Conservation (phyloP, 441 rosid genomes). For the Populus hybrid region DNA sequence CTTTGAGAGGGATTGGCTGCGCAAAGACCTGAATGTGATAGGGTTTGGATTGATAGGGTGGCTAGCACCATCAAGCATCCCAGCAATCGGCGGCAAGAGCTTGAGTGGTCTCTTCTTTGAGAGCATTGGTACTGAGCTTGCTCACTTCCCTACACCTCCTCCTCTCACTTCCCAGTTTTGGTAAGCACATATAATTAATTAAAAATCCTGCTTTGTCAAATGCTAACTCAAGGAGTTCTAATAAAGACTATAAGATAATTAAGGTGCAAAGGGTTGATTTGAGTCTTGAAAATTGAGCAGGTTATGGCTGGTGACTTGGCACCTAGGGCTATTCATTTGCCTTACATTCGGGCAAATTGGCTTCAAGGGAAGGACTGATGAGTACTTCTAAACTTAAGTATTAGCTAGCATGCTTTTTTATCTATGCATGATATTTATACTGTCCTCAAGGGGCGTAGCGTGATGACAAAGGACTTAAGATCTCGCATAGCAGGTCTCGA, state of each 20-base stretch:
- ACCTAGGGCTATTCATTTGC: slow-evolving; percentile 72
- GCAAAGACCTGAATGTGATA: slow-evolving; percentile 72
- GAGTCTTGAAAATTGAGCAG: slow-evolving; percentile 21
- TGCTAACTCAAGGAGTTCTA: too few species aligned
- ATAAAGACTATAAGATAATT: too few species aligned
- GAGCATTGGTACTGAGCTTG: slow-evolving; percentile 83
- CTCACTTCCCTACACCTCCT: slow-evolving; percentile 88
- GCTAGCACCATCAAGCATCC: slow-evolving; percentile 88
- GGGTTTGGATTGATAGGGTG: slow-evolving; percentile 90
- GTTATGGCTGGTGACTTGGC: slow-evolving; percentile 84
- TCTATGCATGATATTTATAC: not conserved
- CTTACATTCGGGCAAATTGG: slow-evolving; percentile 96
- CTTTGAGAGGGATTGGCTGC: slow-evolving; percentile 83
- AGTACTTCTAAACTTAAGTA: slow-evolving; percentile 42
- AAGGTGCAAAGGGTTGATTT: too few species aligned
- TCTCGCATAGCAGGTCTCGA: too few species aligned
- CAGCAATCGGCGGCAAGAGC: slow-evolving; percentile 79
- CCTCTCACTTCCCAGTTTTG: slow-evolving; percentile 73
- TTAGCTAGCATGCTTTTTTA: not conserved
- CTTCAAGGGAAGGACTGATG: slow-evolving; percentile 85
- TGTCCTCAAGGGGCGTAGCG: too few species aligned
- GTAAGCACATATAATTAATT: slow-evolving; percentile 23
- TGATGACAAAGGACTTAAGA: too few species aligned
- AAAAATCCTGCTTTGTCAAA: not conserved
- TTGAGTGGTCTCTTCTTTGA: slow-evolving; percentile 85